These are phyloP conservation scores for Leishmania lainsoni DNA, from an alignment of 208 protist genomes.

Conservation along the genomic window DNA sequence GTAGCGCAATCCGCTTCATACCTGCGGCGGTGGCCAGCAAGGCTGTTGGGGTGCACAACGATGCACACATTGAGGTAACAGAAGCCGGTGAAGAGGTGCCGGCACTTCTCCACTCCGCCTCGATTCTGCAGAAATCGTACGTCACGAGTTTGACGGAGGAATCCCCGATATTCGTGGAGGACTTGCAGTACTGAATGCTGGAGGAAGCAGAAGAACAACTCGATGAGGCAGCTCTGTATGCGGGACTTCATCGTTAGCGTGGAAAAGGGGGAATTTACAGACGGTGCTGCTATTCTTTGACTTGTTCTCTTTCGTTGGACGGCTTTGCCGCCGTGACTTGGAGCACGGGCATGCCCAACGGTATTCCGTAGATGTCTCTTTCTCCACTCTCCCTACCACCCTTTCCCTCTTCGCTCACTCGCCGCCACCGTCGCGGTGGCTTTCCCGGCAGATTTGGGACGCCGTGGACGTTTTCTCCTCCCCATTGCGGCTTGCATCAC, in stretches of 20 bases:
- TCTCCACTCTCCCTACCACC: not conserved
- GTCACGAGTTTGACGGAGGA: not conserved
- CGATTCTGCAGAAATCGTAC: slow-evolving; percentile 28
- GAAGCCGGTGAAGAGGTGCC: slow-evolving; percentile 19
- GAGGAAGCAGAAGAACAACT: not conserved
- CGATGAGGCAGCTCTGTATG: not conserved
- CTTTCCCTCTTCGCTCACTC: not conserved
- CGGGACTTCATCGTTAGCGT: not conserved
- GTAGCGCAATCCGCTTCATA: slow-evolving; percentile 21
- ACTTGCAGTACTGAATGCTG: not conserved
- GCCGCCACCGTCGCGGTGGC: not conserved
- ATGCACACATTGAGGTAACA: slow-evolving; percentile 10
- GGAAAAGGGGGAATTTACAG: not conserved
- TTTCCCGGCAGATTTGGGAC: not conserved
- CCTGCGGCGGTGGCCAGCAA: slow-evolving; percentile 3
- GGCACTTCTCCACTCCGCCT: slow-evolving; percentile 17
- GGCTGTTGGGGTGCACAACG: slow-evolving; percentile 19
- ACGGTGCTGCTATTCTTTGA: not conserved
- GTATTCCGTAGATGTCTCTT: not conserved
- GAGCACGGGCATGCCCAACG: not conserved
- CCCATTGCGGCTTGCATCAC: too few relatives aligned
- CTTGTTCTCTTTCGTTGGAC: not conserved
- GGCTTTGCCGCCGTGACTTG: not conserved
- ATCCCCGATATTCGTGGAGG: slow-evolving; percentile 5
- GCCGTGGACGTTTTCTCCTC: too few relatives aligned